Conservation (phyloP, 1,139 yeast genomes). For the Neolecta irregularis region DNA sequence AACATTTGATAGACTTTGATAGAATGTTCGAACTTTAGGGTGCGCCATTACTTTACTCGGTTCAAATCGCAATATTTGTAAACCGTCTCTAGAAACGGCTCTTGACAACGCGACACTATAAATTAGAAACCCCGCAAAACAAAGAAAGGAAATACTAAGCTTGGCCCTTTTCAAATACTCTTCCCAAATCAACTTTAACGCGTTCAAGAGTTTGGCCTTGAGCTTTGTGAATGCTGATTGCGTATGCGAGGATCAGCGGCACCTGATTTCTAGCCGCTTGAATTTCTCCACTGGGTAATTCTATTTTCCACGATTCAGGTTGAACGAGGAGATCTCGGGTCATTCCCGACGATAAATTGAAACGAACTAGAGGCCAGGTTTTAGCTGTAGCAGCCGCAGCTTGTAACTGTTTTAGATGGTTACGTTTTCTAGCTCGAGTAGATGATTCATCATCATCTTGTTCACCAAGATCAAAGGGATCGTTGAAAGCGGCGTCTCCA, state of each 20-base stretch:
- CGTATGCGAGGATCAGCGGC: conserved; percentile 88
- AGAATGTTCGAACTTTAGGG: conserved; percentile 50
- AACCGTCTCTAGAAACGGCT: conserved; percentile 57
- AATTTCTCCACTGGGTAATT: conserved; percentile 40
- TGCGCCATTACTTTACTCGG: conserved; percentile 49
- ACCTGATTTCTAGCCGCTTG: conserved; percentile 48
- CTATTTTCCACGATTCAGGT: conserved; percentile 60
- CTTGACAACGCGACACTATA: conserved; percentile 63
- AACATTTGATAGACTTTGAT: conserved; percentile 23
- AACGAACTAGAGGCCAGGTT: conserved; percentile 58
- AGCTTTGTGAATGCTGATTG: conserved; percentile 84
- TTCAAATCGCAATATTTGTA: conserved; percentile 61
- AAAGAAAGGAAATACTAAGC: conserved; percentile 70
- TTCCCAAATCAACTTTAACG: conserved; percentile 63
- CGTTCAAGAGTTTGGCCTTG: conserved; percentile 87
- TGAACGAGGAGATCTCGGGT: conserved; percentile 57
- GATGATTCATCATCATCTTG: conserved; percentile 8
- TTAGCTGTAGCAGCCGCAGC: conserved; percentile 7
- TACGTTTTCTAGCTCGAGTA: conserved; percentile 7
- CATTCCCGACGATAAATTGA: conserved; percentile 51
- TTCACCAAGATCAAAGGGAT: conserved; percentile 10
- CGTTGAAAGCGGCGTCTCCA: conserved; percentile 10
- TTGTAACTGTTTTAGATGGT: conserved; percentile 7
- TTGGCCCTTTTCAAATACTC: conserved; percentile 74
- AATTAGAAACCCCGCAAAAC: conserved; percentile 39